These are phyloP conservation scores for Diaporthe humulicola DNA, from an alignment of 2,329 filamentous ascomycete genomes.

Conservation along the genomic window DNA sequence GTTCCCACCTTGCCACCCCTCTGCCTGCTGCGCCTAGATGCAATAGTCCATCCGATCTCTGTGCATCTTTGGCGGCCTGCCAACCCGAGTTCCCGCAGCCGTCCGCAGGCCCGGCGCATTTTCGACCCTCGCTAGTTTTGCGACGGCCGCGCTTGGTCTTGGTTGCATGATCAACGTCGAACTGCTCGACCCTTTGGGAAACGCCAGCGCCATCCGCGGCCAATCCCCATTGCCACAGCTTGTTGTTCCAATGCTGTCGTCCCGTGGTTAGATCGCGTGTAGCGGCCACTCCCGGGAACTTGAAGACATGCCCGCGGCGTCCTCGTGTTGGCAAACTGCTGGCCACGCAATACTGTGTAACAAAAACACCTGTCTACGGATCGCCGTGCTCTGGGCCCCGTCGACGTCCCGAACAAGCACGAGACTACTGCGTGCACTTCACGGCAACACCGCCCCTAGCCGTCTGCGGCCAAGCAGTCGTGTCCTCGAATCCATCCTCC, in stretches of 20 bases:
- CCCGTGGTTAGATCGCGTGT: background rate
- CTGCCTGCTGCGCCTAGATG: background rate
- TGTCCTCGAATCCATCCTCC: background rate
- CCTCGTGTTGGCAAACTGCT: conserved; percentile 3
- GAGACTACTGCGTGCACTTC: conserved; percentile 15
- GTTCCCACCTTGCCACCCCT: background rate
- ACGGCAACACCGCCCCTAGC: conserved; percentile 30
- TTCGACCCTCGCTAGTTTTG: conserved; percentile 8
- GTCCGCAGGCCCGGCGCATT: conserved; percentile 5
- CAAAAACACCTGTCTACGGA: background rate
- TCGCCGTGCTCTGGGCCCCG: conserved; percentile 18
- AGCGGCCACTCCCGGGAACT: conserved; percentile 21
- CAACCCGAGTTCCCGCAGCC: conserved; percentile 25
- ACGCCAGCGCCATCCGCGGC: conserved; percentile 11
- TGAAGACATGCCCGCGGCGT: background rate
- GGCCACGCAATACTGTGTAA: background rate
- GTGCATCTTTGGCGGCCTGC: conserved; percentile 11
- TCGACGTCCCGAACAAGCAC: conserved; percentile 20
- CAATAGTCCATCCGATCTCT: conserved; percentile 23
- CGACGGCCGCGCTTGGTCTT: conserved; percentile 22
- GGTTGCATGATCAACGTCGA: conserved; percentile 26
- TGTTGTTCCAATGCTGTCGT: background rate
- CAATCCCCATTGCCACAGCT: background rate
- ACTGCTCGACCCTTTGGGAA: background rate
- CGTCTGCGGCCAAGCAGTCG: conserved; percentile 3